phyloP scores from a whole-genome alignment of 768 basidiomycete genomes.

The Boletus reticulatus region DNA sequence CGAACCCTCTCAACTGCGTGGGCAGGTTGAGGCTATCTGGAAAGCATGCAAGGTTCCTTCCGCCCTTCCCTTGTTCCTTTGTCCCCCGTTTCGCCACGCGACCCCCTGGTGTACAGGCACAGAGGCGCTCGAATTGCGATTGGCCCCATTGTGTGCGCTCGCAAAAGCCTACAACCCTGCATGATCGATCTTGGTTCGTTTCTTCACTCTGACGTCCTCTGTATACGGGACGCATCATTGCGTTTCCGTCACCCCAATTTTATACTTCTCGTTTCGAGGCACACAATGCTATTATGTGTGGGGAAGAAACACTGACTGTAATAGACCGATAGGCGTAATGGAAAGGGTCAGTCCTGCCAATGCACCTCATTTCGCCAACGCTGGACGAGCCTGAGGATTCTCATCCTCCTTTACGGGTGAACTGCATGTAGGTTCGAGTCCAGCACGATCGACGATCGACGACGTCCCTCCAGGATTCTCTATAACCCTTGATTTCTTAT shows the following conservation, averaged over 20 bases:
- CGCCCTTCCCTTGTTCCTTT: background rate
- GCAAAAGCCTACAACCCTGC: slow-evolving; percentile 1
- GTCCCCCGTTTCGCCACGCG: background rate
- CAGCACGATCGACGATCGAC: no score
- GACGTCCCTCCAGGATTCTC: background rate
- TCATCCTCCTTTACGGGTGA: no score
- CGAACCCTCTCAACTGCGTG: background rate
- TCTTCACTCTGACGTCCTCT: background rate
- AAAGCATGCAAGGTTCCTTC: background rate
- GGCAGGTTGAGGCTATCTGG: background rate
- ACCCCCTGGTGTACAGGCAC: background rate
- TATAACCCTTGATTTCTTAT: background rate
- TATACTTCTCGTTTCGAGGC: background rate
- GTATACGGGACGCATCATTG: background rate
- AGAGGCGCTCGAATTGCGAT: background rate
- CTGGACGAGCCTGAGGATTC: background rate
- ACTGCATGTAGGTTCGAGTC: no score
- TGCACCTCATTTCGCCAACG: background rate
- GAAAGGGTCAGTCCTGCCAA: background rate
- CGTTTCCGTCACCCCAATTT: background rate
- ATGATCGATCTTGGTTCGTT: background rate
- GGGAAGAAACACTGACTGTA: background rate
- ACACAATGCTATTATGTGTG: background rate
- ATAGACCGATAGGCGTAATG: background rate
- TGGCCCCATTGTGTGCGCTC: background rate